Evolutionary conservation across 257 asterid species (phyloP), one percentile per base, ranked within the genome.

Genomic region (Mentha longifolia): DNA sequence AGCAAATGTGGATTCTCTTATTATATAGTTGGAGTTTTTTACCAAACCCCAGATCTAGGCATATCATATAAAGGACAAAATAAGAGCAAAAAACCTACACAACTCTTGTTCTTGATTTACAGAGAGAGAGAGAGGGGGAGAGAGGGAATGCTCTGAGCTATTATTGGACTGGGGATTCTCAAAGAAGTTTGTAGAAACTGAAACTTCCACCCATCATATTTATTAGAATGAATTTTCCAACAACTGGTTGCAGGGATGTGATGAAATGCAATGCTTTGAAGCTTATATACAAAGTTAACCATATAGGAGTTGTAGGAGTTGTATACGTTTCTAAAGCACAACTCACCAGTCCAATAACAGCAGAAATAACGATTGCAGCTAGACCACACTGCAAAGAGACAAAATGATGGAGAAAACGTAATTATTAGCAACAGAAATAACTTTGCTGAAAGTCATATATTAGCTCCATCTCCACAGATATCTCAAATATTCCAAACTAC

Each of bases 341-440:
- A 78, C 96, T 77, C 81, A 94, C 99, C 98, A 95, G 90, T 79
- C 99, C 99, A 75, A 89, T 77, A 71, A 95, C 99, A 80, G 99
- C 99, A 64, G 99, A 88, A 74, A 95, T 88, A 80, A 95, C 99
- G 59, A 95, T 92, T 62, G 99, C 98, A 73, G 99, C 99, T 75
- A 95, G 87, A 65, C 78, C 85, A 81, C 95, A 85, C 99, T 90
- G 94, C 83, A 85, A 72, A 85, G 70, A 59, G 68, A 69, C 42
- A 43, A 16, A 61, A 58, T 25, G 49, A 71, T 35, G 79, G 65
- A 73, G 28, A 67, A 49, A 49, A 72, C 4, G 56, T 42, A 28
- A 67, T 57, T 31, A 68, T 60, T 60, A 62, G 65, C 63, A 64
- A 60, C 70, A 71, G 8, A 71, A 31, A 12, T 49, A 39, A 50